These are phyloP conservation scores for Nannochloropsis gaditana DNA, from an alignment of 108 stramenopile genomes.

Conservation along the genomic window DNA sequence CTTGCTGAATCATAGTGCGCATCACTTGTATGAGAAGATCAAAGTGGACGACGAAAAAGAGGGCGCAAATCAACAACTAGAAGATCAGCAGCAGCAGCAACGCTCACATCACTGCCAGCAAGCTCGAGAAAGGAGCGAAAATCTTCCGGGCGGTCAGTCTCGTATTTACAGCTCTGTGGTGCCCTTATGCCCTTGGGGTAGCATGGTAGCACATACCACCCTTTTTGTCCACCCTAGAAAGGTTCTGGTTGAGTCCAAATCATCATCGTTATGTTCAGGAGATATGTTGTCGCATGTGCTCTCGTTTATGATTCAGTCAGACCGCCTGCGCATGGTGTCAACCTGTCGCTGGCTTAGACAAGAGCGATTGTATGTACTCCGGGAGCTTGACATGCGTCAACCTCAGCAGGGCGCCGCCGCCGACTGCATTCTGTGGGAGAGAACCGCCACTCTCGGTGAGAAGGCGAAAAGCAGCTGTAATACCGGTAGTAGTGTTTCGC, in stretches of 20 bases:
- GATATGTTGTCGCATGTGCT: background rate
- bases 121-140: background rate
- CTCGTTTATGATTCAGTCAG: conserved; percentile 1
- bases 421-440: background rate
- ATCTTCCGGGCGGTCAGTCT: background rate
- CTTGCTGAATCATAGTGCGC: too few relatives aligned
- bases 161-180: background rate
- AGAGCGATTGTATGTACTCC: background rate
- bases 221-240: too few relatives aligned
- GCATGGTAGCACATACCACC: too few relatives aligned
- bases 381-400: background rate
- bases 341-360: background rate
- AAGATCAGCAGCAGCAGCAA: background rate
- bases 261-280: conserved; percentile 16
- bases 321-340: background rate
- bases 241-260: background rate
- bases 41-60: background rate
- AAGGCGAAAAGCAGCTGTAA: background rate
- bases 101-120: background rate
- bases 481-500: background rate
- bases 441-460: background rate
- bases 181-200: too few relatives aligned
- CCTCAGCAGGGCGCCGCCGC: background rate
- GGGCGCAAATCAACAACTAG: background rate
- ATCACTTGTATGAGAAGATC: background rate